phyloP scores from a whole-genome alignment of 768 basidiomycete species.

The Heimioporus sp. region DNA sequence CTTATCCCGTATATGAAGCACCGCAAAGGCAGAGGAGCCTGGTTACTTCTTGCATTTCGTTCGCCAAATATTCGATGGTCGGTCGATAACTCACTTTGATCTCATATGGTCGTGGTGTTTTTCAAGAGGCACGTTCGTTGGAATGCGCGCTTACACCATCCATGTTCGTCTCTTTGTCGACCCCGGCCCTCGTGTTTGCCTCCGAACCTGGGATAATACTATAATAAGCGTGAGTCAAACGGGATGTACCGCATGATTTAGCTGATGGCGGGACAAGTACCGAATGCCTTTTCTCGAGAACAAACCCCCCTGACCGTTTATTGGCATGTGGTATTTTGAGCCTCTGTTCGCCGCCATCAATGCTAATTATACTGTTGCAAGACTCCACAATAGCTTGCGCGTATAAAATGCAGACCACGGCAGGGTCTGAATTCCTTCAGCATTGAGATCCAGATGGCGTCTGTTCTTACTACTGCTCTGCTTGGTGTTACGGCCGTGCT shows the following conservation, averaged over 20 bases:
- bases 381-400: neutral
- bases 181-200: neutral
- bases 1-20: no score
- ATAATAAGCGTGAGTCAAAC: neutral
- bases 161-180: no score
- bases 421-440: neutral
- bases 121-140: conserved; percentile 6
- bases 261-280: neutral
- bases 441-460: conserved; percentile 11
- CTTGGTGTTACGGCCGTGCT: conserved; percentile 10
- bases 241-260: neutral
- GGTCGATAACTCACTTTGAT: neutral
- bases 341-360: neutral
- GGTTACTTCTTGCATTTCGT: neutral
- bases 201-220: neutral
- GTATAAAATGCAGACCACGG: neutral
- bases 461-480: conserved; percentile 13
- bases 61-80: neutral
- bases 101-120: neutral
- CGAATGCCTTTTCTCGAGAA: neutral
- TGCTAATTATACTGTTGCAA: conserved; percentile 5
- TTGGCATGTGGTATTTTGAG: conserved; percentile 6
- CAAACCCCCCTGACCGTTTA: neutral
- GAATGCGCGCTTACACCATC: neutral
- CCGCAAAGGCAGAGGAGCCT: no score